These are phyloP conservation scores for Penicillium nucicola DNA, from an alignment of 495 filamentous ascomycete species.

Conservation along the genomic window DNA sequence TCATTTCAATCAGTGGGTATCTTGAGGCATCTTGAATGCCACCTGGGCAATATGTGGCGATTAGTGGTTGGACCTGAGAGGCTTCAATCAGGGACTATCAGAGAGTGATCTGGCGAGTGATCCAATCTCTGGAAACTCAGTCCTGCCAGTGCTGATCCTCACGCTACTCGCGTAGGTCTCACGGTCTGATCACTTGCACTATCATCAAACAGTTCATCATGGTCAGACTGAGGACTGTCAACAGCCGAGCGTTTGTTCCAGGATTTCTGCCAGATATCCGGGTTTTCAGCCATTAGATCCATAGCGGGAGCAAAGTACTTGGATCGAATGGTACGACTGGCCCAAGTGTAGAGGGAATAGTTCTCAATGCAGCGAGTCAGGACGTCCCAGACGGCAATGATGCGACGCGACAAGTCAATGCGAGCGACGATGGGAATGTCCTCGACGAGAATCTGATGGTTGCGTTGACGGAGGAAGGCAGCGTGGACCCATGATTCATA, in stretches of 20 bases:
- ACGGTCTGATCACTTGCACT: too few species aligned
- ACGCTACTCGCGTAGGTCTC: too few species aligned
- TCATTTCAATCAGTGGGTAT: too few species aligned
- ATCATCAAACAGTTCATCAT: too few species aligned
- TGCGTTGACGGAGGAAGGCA: slow-evolving; percentile 18
- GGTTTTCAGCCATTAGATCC: slow-evolving; percentile 3
- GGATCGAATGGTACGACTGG: slow-evolving; percentile 8
- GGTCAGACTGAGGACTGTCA: background rate
- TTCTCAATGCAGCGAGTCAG: slow-evolving; percentile 16
- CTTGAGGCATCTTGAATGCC: too few species aligned
- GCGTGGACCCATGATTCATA: slow-evolving; percentile 30
- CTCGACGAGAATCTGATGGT: slow-evolving; percentile 13
- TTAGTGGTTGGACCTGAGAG: too few species aligned
- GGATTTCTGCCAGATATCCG: slow-evolving; percentile 12
- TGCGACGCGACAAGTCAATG: slow-evolving; percentile 4
- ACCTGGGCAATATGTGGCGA: too few species aligned
- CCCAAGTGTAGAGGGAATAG: slow-evolving; percentile 11
- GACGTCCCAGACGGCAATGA: slow-evolving; percentile 21
- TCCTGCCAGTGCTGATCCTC: too few species aligned
- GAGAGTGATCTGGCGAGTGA: too few species aligned
- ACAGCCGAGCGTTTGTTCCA: background rate
- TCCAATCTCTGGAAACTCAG: too few species aligned
- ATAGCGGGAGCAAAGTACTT: slow-evolving; percentile 17
- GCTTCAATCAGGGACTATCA: too few species aligned
- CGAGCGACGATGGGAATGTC: slow-evolving; percentile 8